phyloP scores from a whole-genome alignment of 441 rosid genomes.

The Euphorbia schlechtendalii region DNA sequence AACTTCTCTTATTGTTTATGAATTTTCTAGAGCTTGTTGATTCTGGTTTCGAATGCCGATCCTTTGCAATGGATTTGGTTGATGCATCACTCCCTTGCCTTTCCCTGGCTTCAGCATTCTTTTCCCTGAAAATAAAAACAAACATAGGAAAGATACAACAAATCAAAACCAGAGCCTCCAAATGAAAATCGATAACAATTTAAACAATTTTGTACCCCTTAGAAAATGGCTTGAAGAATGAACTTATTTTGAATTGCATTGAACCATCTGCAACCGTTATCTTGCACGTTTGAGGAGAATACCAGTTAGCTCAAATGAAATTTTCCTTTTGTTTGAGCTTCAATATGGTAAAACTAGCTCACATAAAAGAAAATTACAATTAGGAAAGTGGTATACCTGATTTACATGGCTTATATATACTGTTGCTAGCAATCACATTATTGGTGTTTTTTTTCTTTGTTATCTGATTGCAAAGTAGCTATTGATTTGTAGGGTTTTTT shows the following conservation, averaged over 20 bases:
- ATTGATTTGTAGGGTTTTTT: too few relatives aligned
- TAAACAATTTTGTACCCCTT: constrained; percentile 28
- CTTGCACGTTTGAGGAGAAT: too few relatives aligned
- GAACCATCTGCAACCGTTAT: neutral
- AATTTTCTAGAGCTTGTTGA: constrained; percentile 17
- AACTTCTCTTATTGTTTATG: constrained; percentile 66
- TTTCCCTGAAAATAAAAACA: constrained; percentile 7
- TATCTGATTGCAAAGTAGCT: too few relatives aligned
- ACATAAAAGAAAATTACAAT: too few relatives aligned
- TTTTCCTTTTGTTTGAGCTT: neutral
- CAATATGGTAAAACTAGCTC: too few relatives aligned
- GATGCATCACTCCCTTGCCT: constrained; percentile 9
- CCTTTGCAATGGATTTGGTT: constrained; percentile 17
- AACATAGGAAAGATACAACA: neutral
- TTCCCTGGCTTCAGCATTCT: constrained; percentile 18
- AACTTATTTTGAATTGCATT: constrained; percentile 72
- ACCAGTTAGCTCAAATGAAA: neutral
- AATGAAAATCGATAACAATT: neutral
- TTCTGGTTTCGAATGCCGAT: constrained; percentile 21
- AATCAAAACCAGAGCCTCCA: neutral
- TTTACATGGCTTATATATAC: too few relatives aligned
- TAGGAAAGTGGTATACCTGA: too few relatives aligned
- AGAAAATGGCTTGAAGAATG: constrained; percentile 58
- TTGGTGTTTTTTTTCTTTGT: too few relatives aligned
- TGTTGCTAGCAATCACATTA: too few relatives aligned